Percentiles rank a stretch among this genome's conserved stretches.
phyloP scores from a whole-genome alignment of 208 protist species.

The Herpetomonas tarakana region DNA sequence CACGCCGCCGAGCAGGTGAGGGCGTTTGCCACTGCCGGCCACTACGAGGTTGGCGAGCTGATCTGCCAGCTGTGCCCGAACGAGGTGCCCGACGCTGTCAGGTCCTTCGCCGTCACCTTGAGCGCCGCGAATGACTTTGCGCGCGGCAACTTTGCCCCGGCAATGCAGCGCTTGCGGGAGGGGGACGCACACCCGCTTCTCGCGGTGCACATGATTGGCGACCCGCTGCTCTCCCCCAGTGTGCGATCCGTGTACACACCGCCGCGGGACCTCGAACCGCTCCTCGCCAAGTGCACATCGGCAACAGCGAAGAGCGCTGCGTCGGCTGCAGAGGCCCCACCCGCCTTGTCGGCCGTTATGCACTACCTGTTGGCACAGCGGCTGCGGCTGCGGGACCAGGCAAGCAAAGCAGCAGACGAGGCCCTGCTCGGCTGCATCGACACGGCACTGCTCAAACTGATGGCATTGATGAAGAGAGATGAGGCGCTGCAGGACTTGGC shows the following conservation, averaged over 20 bases:
- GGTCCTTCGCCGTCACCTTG: conserved; percentile 25
- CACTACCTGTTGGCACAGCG: conserved; percentile 17
- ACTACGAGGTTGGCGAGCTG: conserved; percentile 36
- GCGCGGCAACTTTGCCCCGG: conserved; percentile 24
- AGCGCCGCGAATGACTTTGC: conserved; percentile 45
- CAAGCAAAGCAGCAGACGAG: conserved; percentile 4
- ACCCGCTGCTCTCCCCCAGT: not conserved
- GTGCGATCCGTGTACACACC: conserved; percentile 2
- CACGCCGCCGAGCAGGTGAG: conserved; percentile 25
- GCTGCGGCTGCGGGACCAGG: not conserved
- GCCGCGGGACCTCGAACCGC: not conserved
- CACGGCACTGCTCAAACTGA: conserved; percentile 46
- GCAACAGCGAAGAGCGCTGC: conserved; percentile 9
- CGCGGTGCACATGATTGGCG: conserved; percentile 39
- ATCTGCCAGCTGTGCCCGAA: conserved; percentile 60
- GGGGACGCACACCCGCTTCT: conserved; percentile 41
- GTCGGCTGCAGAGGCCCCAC: not conserved
- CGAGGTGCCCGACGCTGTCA: conserved; percentile 28
- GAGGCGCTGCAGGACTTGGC: conserved; percentile 50
- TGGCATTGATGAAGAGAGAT: conserved; percentile 26
- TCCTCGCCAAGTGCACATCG: conserved; percentile 4
- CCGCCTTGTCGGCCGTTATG: conserved; percentile 12
- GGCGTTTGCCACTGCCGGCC: conserved; percentile 17
- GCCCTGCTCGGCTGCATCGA: conserved; percentile 25
- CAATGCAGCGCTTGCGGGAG: conserved; percentile 42